A percentile compares a stretch with the other conserved stretches of the same genome.
Evolutionary conservation across 148 eudicot species (phyloP).

Genomic region (Vaccinium darrowii): DNA sequence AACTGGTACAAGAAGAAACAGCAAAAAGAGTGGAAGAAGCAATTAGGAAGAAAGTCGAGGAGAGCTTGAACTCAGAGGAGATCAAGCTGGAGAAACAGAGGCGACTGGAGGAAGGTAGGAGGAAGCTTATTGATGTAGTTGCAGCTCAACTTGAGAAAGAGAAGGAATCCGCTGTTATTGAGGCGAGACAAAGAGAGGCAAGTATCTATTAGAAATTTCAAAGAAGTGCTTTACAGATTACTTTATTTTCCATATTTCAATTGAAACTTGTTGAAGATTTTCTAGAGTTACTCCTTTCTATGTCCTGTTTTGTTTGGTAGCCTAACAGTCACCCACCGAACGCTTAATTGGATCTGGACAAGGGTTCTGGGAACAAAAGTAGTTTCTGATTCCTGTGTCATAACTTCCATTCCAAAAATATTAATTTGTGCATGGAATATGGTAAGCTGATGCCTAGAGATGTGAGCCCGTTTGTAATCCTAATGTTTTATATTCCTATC

Average conservation of each 20-base stretch:
- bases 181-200: constrained; percentile 77
- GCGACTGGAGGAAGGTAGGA: constrained; percentile 74
- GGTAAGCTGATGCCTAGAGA: neutral
- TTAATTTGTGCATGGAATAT: neutral
- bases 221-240: neutral
- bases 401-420: neutral
- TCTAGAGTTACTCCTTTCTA: neutral
- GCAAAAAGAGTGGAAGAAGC: constrained; percentile 77
- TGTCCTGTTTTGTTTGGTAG: neutral
- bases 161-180: constrained; percentile 63
- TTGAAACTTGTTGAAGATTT: neutral
- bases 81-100: constrained; percentile 68
- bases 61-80: constrained; percentile 64
- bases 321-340: neutral
- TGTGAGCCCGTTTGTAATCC: neutral
- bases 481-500: neutral
- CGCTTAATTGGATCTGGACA: neutral
- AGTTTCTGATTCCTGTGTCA: neutral
- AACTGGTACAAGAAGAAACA: constrained; percentile 88
- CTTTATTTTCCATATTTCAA: neutral
- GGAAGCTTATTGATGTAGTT: constrained; percentile 64
- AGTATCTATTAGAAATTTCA: constrained; percentile 14
- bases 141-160: constrained; percentile 86
- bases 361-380: neutral
- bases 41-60: constrained; percentile 70